phyloP scores from a whole-genome alignment of 2,329 filamentous ascomycete genomes.

The Escovopsis sp. region DNA sequence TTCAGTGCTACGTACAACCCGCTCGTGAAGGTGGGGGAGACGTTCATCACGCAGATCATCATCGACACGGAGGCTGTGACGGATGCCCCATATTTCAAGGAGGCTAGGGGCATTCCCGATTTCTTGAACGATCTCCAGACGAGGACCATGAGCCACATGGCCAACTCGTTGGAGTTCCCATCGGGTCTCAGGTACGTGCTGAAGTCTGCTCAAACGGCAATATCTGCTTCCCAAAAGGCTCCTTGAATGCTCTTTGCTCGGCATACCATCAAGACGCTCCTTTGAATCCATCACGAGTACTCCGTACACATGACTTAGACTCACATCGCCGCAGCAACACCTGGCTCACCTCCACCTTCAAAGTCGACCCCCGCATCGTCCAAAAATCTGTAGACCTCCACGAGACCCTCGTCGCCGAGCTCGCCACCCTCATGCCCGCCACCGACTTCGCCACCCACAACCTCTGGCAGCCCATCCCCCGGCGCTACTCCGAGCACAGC shows the following conservation, averaged over 20 bases:
- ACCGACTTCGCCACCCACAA: not conserved
- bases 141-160: conserved; percentile 3
- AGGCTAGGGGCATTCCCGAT: conserved; percentile 1
- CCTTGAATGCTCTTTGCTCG: too few relatives aligned
- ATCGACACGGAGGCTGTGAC: not conserved
- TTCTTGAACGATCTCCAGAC: conserved; percentile 5
- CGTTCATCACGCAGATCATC: conserved; percentile 8
- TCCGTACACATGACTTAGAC: too few relatives aligned
- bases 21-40: conserved; percentile 2
- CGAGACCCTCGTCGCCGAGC: not conserved
- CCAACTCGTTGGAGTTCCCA: conserved; percentile 4
- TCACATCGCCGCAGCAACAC: not conserved
- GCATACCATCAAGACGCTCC: too few relatives aligned
- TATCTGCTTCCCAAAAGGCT: too few relatives aligned
- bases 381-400: not conserved
- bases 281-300: too few relatives aligned
- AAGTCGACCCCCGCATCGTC: not conserved
- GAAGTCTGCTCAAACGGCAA: too few relatives aligned
- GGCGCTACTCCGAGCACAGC: not conserved
- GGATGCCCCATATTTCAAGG: conserved; percentile 1
- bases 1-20: conserved; percentile 10
- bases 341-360: not conserved
- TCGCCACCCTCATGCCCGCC: not conserved
- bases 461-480: conserved; percentile 1
- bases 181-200: conserved; percentile 3